These are phyloP conservation scores for Eimeria maxima DNA, from an alignment of 169 alveolate genomes.

Conservation along the genomic window DNA sequence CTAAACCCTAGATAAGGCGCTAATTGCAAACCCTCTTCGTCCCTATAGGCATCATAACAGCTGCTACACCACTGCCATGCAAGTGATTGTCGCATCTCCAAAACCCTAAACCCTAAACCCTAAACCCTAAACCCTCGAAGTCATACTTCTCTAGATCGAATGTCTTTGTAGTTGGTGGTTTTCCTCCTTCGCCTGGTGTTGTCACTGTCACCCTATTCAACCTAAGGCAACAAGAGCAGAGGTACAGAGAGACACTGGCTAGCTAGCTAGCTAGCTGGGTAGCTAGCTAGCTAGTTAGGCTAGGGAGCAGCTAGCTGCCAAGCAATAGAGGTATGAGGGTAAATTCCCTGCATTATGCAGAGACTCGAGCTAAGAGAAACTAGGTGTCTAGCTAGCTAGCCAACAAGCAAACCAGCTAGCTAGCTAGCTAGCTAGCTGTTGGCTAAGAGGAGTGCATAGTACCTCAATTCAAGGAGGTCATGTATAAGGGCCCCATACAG, in stretches of 20 bases:
- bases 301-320: background rate
- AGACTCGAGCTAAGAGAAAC: background rate
- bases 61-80: background rate
- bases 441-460: background rate
- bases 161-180: conserved; percentile 18
- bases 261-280: background rate
- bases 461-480: conserved; percentile 80
- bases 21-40: background rate
- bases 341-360: too few relatives aligned
- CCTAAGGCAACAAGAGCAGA: background rate
- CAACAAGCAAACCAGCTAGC: conserved; percentile 9
- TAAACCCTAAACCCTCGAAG: conserved; percentile 10
- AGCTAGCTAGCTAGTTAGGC: background rate
- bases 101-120: conserved; percentile 43
- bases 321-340: background rate
- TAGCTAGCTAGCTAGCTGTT: background rate
- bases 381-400: background rate
- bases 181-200: conserved; percentile 1
- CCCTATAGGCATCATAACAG: background rate
- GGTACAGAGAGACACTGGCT: background rate
- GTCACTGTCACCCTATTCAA: background rate
- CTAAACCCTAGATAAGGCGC: background rate
- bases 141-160: conserved; percentile 56
- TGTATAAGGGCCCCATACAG: conserved; percentile 88
- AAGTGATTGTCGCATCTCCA: background rate